Evolutionary conservation across 2,329 filamentous ascomycete species (phyloP), one percentile per base, ranked within the genome.

Genomic region (Beauveria sp.): DNA sequence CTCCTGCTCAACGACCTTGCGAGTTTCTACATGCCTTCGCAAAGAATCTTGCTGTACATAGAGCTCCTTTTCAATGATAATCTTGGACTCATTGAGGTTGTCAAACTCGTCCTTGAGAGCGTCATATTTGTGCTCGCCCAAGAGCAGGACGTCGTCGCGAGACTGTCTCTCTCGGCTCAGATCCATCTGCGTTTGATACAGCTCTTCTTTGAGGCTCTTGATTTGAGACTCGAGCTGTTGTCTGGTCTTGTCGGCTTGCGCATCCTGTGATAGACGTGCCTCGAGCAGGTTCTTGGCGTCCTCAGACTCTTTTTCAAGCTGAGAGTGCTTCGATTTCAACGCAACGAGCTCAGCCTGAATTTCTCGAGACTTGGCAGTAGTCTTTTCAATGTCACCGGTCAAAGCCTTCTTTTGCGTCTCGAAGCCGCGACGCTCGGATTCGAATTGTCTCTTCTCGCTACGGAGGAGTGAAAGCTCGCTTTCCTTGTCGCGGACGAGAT

Each of bases 21-120:
- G 86, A 52, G 90, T 88, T 73, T 96, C 92, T 66, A 89, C 91
- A 12, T 92, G 90, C 60, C 93, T 86, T 43, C 95, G 87, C 51
- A 97, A 83, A 12, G 90, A 89, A 71, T 99, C 93, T 73, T 97
- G 93, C 71, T 98, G 93, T 5, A 90, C 88, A 72, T 98, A 98
- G 73, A 99, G 88, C 74, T 98, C 93, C 74, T 97, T 98, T 74
- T 99, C 93, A 65, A 99, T 96, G 52, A 88, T 96, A 69, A 97
- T 96, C 75, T 99, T 99, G 31, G 91, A 88, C 65, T 97, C 92
- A 68, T 96, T 96, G 40, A 98, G 81, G 40, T 86, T 84, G 55
- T 96, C 88, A 67, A 87, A 96, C 66, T 98, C 92, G 28, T 93
- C 87, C 71, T 93, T 88, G 64, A 99, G 80, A 56, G 88, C 85